Conservation (phyloP, 306 rosid genomes). For the Cicer chorassanicum region DNA sequence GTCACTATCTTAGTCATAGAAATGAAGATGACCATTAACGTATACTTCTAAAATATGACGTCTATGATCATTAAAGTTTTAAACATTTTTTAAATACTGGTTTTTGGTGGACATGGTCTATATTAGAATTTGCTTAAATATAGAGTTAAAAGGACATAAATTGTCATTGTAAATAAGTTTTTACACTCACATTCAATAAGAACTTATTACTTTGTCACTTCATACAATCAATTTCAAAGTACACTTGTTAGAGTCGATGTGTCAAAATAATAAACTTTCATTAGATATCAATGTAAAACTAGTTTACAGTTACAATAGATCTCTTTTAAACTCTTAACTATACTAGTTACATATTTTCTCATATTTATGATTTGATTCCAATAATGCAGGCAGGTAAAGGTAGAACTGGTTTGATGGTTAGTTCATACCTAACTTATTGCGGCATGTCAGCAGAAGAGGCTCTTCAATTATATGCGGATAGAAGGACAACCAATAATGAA, state of each 20-base stretch:
- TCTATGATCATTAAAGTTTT: too few relatives aligned
- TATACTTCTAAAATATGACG: too few relatives aligned
- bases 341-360: conserved; percentile 15
- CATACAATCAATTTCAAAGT: background rate
- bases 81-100: too few relatives aligned
- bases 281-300: background rate
- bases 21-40: too few relatives aligned
- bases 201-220: too few relatives aligned
- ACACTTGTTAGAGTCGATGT: too few relatives aligned
- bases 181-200: too few relatives aligned
- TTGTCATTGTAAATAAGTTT: too few relatives aligned
- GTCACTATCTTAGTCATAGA: too few relatives aligned
- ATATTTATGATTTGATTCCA: conserved; percentile 26
- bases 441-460: conserved; percentile 91
- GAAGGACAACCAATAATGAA: conserved; percentile 90
- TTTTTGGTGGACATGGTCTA: too few relatives aligned
- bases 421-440: conserved; percentile 73
- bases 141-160: too few relatives aligned
- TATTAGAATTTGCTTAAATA: too few relatives aligned
- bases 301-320: background rate
- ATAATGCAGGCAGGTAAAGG: conserved; percentile 95
- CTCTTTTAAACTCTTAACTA: background rate
- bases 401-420: conserved; percentile 93
- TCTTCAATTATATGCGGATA: conserved; percentile 85
- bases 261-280: background rate